A percentile compares a stretch with the other conserved stretches of the same genome.
These are phyloP conservation scores for Lophiotrema nucula DNA, from an alignment of 495 filamentous ascomycete species.

Conservation along the genomic window DNA sequence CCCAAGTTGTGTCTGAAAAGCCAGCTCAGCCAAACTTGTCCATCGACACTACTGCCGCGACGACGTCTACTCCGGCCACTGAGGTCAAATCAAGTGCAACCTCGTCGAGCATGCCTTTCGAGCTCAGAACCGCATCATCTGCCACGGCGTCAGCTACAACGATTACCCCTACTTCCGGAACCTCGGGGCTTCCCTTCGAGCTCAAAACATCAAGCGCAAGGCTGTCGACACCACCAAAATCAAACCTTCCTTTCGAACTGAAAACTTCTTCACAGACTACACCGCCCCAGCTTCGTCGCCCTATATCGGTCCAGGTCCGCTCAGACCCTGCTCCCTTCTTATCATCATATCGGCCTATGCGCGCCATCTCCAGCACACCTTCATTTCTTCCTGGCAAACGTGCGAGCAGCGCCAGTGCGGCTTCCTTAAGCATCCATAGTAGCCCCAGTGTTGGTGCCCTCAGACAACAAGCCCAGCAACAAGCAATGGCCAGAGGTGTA, in stretches of 20 bases:
- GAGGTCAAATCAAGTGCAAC: no score
- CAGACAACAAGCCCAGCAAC: slow-evolving; percentile 6
- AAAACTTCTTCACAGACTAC: no score
- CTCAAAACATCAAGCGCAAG: background rate
- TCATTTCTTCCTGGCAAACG: slow-evolving; percentile 23
- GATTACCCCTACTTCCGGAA: no score
- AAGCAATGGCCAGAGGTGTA: slow-evolving; percentile 1
- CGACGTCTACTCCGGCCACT: background rate
- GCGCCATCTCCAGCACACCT: slow-evolving; percentile 27
- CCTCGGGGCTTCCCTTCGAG: slow-evolving; percentile 14
- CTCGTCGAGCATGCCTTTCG: no score
- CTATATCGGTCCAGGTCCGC: slow-evolving; percentile 39
- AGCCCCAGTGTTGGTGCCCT: slow-evolving; percentile 1
- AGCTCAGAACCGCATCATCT: no score
- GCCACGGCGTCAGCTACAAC: no score
- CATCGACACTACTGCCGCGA: background rate
- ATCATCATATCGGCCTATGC: slow-evolving; percentile 24
- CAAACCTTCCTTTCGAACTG: no score
- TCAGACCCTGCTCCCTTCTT: slow-evolving; percentile 40
- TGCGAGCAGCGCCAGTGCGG: background rate
- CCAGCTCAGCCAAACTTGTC: background rate
- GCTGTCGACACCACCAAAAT: no score
- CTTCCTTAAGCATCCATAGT: background rate
- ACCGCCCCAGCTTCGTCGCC: slow-evolving; percentile 33
- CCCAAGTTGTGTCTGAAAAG: background rate